Evolutionary conservation across 176 grass and related monocot species (phyloP).

Genomic region (Ananas comosus): DNA sequence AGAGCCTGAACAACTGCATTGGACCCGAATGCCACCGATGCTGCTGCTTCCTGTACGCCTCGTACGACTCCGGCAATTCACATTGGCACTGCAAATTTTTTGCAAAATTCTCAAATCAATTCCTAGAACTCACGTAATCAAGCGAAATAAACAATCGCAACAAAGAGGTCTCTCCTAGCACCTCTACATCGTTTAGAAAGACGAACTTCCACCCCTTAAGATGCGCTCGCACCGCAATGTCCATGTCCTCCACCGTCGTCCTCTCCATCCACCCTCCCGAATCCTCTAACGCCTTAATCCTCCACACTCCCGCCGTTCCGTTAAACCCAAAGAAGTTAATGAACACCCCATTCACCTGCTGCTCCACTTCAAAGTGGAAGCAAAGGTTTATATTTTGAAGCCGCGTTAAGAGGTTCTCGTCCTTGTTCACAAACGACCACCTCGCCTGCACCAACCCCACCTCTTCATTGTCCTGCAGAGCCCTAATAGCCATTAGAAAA

Average conservation of each 20-base stretch:
- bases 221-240: constrained; percentile 89
- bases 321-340: constrained; percentile 98
- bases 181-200: constrained; percentile 94
- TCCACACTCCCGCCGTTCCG: constrained; percentile 93
- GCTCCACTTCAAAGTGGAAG: constrained; percentile 99
- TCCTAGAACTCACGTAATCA: not conserved
- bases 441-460: constrained; percentile 90
- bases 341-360: constrained; percentile 86
- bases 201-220: constrained; percentile 92
- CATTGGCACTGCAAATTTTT: constrained; percentile 67
- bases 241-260: constrained; percentile 98
- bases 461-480: constrained; percentile 67
- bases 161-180: constrained; percentile 16
- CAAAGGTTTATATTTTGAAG: constrained; percentile 95
- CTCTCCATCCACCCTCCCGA: constrained; percentile 94
- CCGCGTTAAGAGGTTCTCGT: constrained; percentile 80
- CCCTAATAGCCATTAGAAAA: not conserved
- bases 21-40: constrained; percentile 98
- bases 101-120: constrained; percentile 1
- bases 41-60: constrained; percentile 98
- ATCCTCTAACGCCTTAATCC: constrained; percentile 81
- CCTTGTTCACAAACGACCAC: constrained; percentile 97
- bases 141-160: not conserved
- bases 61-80: constrained; percentile 95
- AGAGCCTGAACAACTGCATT: constrained; percentile 96